phyloP scores from a whole-genome alignment of 495 filamentous ascomycete species.

The Wilcoxina mikolae region DNA sequence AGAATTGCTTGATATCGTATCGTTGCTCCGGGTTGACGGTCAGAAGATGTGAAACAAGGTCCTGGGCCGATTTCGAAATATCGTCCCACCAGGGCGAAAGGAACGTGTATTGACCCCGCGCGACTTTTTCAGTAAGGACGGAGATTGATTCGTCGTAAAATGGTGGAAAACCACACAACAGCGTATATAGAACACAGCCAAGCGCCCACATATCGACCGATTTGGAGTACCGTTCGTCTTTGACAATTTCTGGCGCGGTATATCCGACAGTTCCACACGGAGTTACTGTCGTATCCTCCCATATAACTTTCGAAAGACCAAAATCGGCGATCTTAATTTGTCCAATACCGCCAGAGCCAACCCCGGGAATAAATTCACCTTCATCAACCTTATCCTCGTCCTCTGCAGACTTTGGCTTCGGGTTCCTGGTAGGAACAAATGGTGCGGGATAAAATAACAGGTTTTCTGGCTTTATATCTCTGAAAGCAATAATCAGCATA shows the following conservation, averaged over 20 bases:
- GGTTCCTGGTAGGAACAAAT: slow-evolving; percentile 63
- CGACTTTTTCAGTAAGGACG: slow-evolving; percentile 93
- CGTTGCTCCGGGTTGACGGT: slow-evolving; percentile 86
- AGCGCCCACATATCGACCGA: slow-evolving; percentile 99
- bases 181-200: slow-evolving; percentile 90
- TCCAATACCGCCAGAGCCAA: slow-evolving; percentile 86
- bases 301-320: slow-evolving; percentile 90
- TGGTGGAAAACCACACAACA: slow-evolving; percentile 92
- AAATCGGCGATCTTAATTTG: slow-evolving; percentile 96
- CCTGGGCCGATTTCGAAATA: slow-evolving; percentile 88
- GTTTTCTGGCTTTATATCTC: slow-evolving; percentile 98
- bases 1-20: slow-evolving; percentile 76
- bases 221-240: slow-evolving; percentile 97
- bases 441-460: slow-evolving; percentile 79
- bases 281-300: slow-evolving; percentile 98
- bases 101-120: slow-evolving; percentile 92
- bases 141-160: slow-evolving; percentile 99
- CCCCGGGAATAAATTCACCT: slow-evolving; percentile 73
- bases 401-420: slow-evolving; percentile 61
- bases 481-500: slow-evolving; percentile 30
- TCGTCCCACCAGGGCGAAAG: slow-evolving; percentile 99
- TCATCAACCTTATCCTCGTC: slow-evolving; percentile 98
- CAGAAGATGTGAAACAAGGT: slow-evolving; percentile 81
- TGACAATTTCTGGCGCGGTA: slow-evolving; percentile 97
- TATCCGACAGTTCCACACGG: slow-evolving; percentile 97